Base-by-base conservation (phyloP, 2,329 filamentous ascomycete species). In the Penicillium sp. region DNA sequence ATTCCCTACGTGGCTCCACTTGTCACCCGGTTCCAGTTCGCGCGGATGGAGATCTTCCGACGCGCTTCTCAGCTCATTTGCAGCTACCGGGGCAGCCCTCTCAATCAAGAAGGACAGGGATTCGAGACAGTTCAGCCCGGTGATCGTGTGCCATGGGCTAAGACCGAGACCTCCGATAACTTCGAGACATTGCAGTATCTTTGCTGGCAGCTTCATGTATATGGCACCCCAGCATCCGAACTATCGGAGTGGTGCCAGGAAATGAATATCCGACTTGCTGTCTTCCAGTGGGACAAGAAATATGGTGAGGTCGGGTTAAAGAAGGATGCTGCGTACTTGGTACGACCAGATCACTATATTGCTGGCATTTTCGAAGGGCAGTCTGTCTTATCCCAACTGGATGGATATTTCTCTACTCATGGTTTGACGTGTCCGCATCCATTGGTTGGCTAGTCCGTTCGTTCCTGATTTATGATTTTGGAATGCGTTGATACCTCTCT, bases 1-100 rank as follows among this genome's bases (percentile, higher is more conserved):
- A 48, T 75, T 13, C 73, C 75, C 0, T 68, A 64, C 33, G 15
- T 73, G 4, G 52, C 66, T 37, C 63, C 64, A 2, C 24, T 65
- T 25, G 50, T 49, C 55, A 59, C 50, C 41, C 53, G 24, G 28
- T 55, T 68, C 7, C 35, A 55, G 6, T 49, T 33, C 43, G 58
- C 41, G 49, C 63, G 12, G 38, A 47, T 45, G 18, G 45, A 49
- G 4, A 40, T 65, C 2, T 73, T 75, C 31, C 54, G 56, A 1
- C 70, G 72, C 12, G 58, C 73, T 6, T 74, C 72, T 1, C 69
- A 77, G 59, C 66, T 77, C 20, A 62, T 67, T 15, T 66, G 78
- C 41, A 66, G 64, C 24, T 78, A 79, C 56, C 66, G 74, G 8
- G 52, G 61, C 1, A 75, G 71, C 47, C 42, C 60, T 1, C 57